Conservation (phyloP, 2,329 filamentous ascomycete species). For the Aureobasidium zeae region DNA sequence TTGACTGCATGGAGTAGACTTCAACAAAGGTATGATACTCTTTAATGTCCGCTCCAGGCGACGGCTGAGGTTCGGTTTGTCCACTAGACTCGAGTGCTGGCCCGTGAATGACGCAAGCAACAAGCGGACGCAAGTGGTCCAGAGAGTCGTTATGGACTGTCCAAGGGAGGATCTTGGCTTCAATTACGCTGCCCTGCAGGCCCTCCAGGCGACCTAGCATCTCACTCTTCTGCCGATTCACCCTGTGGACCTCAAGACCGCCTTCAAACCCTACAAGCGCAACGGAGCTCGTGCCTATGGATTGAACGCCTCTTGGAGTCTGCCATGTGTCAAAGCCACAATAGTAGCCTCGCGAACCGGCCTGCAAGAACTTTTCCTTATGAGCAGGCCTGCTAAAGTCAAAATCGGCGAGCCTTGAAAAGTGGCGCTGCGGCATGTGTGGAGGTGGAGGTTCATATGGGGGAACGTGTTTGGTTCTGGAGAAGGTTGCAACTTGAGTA, state of each 20-base stretch:
- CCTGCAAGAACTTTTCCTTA: slow-evolving; percentile 27
- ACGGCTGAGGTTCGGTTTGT: slow-evolving; percentile 26
- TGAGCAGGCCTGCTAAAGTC: slow-evolving; percentile 22
- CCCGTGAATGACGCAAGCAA: slow-evolving; percentile 74
- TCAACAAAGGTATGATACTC: slow-evolving; percentile 82
- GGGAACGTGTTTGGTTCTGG: slow-evolving; percentile 18
- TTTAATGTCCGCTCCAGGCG: slow-evolving; percentile 35
- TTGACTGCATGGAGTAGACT: slow-evolving; percentile 74
- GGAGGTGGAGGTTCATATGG: slow-evolving; percentile 27
- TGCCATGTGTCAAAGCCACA: slow-evolving; percentile 69
- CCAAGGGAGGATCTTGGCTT: slow-evolving; percentile 76
- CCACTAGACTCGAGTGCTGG: slow-evolving; percentile 53
- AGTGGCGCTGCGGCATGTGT: slow-evolving; percentile 30
- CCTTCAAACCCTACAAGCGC: slow-evolving; percentile 73
- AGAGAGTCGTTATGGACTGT: slow-evolving; percentile 44
- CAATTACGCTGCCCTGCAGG: slow-evolving; percentile 67
- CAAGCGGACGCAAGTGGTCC: slow-evolving; percentile 55
- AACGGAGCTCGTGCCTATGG: slow-evolving; percentile 42
- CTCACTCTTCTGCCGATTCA: slow-evolving; percentile 64
- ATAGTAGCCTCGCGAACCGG: slow-evolving; percentile 54
- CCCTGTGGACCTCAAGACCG: slow-evolving; percentile 63
- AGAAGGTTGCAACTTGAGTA: slow-evolving; percentile 11
- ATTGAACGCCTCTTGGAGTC: slow-evolving; percentile 27
- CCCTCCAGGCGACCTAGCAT: slow-evolving; percentile 63
- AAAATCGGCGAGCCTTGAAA: slow-evolving; percentile 25